Evolutionary conservation across 441 rosid genomes (phyloP).

Genomic region (Erodium moschatum): DNA sequence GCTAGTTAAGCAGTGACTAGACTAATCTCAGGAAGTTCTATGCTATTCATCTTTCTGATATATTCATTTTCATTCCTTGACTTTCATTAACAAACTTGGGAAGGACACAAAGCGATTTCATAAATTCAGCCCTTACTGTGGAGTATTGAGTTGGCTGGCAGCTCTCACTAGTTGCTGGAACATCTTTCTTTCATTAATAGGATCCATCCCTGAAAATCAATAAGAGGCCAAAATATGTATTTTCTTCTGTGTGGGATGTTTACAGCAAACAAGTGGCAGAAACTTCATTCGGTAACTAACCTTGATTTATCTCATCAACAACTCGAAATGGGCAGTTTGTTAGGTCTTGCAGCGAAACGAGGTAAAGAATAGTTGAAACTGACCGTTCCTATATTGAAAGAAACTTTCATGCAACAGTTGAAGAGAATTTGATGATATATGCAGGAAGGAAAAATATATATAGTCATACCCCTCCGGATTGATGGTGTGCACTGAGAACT

Average conservation of each 20-base stretch:
- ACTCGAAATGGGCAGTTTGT: slow-evolving; percentile 92
- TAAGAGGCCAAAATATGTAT: slow-evolving; percentile 5
- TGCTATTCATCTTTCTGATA: not conserved
- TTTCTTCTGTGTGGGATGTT: not conserved
- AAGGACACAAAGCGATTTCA: not conserved
- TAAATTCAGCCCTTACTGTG: slow-evolving; percentile 53
- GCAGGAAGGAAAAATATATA: not conserved
- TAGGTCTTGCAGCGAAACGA: slow-evolving; percentile 95
- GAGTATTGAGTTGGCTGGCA: slow-evolving; percentile 87
- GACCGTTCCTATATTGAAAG: slow-evolving; percentile 54
- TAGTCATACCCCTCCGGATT: slow-evolving; percentile 78
- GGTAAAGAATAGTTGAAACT: slow-evolving; percentile 88
- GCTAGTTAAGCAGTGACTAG: too few relatives aligned
- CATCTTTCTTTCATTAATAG: slow-evolving; percentile 93
- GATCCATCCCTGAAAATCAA: slow-evolving; percentile 73
- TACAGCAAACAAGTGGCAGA: not conserved
- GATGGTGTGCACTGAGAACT: slow-evolving; percentile 91
- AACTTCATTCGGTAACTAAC: slow-evolving; percentile 26
- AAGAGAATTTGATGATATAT: slow-evolving; percentile 5
- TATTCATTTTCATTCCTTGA: not conserved
- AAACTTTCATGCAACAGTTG: slow-evolving; percentile 9
- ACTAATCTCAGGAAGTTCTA: not conserved
- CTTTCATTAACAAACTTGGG: not conserved
- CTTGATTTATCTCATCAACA: slow-evolving; percentile 98
- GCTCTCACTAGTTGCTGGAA: slow-evolving; percentile 95